phyloP scores from a whole-genome alignment of 208 protist genomes.

The Strigomonas culicis region DNA sequence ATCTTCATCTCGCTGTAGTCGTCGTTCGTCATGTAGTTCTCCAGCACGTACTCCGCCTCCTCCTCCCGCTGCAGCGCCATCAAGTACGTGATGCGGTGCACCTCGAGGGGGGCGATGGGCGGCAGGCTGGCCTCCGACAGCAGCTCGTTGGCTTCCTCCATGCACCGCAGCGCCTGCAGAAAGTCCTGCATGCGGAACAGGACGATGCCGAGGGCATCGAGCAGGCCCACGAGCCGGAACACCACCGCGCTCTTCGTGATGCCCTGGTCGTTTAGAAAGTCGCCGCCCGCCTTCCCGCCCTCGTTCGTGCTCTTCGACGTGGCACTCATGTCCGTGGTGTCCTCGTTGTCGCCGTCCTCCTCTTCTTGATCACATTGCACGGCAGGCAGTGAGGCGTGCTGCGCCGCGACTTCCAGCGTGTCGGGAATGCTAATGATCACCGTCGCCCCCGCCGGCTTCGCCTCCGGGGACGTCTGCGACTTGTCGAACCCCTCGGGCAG shows the following conservation, averaged over 20 bases:
- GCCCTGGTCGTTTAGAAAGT: conserved; percentile 10
- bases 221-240: conserved; percentile 56
- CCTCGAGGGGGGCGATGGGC: conserved; percentile 31
- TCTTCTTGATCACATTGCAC: no score
- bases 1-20: conserved; percentile 28
- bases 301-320: no score
- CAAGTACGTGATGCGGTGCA: conserved; percentile 78
- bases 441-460: no score
- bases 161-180: conserved; percentile 71
- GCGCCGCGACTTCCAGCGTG: no score
- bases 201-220: conserved; percentile 74
- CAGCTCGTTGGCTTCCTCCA: conserved; percentile 63
- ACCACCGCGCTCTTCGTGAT: conserved; percentile 36
- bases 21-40: conserved; percentile 31
- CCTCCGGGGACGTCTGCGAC: no score
- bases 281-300: not conserved
- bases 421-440: conserved; percentile 6
- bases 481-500: not conserved
- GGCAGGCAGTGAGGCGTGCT: no score
- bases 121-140: conserved; percentile 11
- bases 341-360: no score
- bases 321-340: no score
- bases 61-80: conserved; percentile 76
- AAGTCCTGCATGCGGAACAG: conserved; percentile 68
- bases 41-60: conserved; percentile 69